Conservation (phyloP, 2,329 filamentous ascomycete species). For the Colletotrichum lupini region DNA sequence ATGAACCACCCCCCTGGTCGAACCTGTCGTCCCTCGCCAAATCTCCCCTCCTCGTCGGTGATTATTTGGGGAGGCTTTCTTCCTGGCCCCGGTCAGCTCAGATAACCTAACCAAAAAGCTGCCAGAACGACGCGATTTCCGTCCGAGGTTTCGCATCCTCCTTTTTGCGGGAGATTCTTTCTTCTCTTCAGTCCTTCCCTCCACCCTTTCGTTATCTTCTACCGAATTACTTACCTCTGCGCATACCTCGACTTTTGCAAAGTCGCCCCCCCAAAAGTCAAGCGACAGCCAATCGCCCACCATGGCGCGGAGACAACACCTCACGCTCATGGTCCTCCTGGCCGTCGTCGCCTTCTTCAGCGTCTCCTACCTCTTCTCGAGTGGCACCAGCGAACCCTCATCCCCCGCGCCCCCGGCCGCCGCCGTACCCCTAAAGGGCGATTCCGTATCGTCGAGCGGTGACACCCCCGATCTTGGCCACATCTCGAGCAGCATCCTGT, state of each 20-base stretch:
- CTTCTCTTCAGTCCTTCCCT: not conserved
- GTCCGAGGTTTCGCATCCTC: slow-evolving; percentile 9
- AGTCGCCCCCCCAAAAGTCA: not conserved
- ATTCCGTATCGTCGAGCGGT: slow-evolving; percentile 31
- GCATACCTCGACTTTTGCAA: not conserved
- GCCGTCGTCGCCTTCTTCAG: slow-evolving; percentile 66
- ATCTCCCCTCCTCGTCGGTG: not conserved
- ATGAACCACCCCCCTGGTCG: not conserved
- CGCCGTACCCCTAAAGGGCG: slow-evolving; percentile 34
- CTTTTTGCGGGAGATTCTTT: not conserved
- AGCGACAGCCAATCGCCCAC: slow-evolving; percentile 30
- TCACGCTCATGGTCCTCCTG: slow-evolving; percentile 65
- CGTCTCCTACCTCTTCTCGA: slow-evolving; percentile 69
- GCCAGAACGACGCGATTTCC: not conserved
- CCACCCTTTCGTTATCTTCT: too few relatives aligned
- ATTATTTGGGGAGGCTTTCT: not conserved
- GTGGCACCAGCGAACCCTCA: slow-evolving; percentile 42
- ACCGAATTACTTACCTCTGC: not conserved
- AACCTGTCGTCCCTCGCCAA: too few relatives aligned
- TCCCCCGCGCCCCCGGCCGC: slow-evolving; percentile 17
- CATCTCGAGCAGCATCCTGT: slow-evolving; percentile 63
- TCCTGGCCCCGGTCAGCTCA: not conserved
- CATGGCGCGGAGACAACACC: slow-evolving; percentile 66
- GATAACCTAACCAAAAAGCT: not conserved
- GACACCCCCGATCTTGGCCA: slow-evolving; percentile 51